Conservation (phyloP, 1,284 basidiomycete species). For the Microbotryomycetes sp. region DNA sequence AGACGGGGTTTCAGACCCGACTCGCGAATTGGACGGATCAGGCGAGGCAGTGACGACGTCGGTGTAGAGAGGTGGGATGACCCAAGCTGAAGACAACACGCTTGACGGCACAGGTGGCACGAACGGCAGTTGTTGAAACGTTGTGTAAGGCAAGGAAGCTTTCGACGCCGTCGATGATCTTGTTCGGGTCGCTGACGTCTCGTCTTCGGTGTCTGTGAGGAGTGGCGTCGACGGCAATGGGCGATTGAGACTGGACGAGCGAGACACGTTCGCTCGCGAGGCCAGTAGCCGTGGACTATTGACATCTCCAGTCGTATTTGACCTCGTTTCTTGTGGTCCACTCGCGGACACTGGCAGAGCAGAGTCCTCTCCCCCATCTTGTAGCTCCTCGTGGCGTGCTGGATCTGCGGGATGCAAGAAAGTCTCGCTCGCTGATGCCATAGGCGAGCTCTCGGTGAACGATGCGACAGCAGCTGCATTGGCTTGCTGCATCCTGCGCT, state of each 20-base stretch:
- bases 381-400: too few relatives aligned
- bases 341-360: background rate
- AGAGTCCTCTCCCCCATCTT: too few relatives aligned
- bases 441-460: background rate
- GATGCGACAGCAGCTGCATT: background rate
- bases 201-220: background rate
- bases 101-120: constrained; percentile 74
- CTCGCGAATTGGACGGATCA: background rate
- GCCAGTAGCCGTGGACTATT: background rate
- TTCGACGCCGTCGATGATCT: background rate
- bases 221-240: background rate
- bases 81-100: constrained; percentile 76
- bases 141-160: constrained; percentile 53
- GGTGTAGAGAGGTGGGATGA: constrained; percentile 77
- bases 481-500: constrained; percentile 52
- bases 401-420: constrained; percentile 21
- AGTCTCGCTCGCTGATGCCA: background rate
- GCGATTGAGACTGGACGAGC: background rate
- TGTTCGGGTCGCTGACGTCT: background rate
- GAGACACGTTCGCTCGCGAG: background rate
- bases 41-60: constrained; percentile 52
- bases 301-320: background rate
- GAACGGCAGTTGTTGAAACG: constrained; percentile 76
- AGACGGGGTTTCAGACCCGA: too few relatives aligned
- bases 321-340: background rate